These are phyloP conservation scores for Boletus eberwhitei DNA, from an alignment of 768 basidiomycete species.

Conservation along the genomic window DNA sequence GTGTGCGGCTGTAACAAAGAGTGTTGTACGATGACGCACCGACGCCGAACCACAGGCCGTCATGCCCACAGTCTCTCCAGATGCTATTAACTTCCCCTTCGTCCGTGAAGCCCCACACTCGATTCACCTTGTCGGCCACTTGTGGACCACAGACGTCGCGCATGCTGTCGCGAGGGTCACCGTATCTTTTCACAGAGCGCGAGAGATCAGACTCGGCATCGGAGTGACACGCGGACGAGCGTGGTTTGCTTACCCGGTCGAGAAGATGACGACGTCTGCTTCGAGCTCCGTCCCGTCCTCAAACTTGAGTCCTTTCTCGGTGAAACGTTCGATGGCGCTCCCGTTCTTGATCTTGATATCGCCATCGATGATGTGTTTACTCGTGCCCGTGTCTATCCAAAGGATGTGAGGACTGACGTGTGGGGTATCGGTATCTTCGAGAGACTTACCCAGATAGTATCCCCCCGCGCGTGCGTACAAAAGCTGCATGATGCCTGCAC, in stretches of 20 bases:
- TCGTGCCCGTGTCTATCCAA: conserved; percentile 36
- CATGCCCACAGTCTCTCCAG: conserved; percentile 32
- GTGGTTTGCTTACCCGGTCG: conserved; percentile 23
- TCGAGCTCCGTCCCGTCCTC: conserved; percentile 29
- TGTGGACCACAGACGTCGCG: conserved; percentile 45
- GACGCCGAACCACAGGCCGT: conserved; percentile 34
- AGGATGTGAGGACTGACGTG: not conserved
- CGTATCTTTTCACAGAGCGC: conserved; percentile 35
- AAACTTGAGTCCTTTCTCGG: conserved; percentile 29
- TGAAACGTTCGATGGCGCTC: conserved; percentile 30
- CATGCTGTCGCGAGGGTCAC: conserved; percentile 41
- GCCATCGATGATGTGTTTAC: conserved; percentile 43
- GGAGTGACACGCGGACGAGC: not conserved
- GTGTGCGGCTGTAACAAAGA: not conserved
- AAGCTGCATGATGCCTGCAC: conserved; percentile 32
- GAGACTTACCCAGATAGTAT: conserved; percentile 37
- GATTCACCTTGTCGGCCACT: conserved; percentile 42
- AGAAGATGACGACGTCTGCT: conserved; percentile 34
- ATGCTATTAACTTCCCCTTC: conserved; percentile 57
- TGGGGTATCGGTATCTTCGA: no score
- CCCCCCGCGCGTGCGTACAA: conserved; percentile 33
- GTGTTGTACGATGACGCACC: conserved; percentile 17
- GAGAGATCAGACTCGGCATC: not conserved
- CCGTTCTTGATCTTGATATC: conserved; percentile 52
- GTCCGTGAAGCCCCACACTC: conserved; percentile 58